A percentile compares a stretch with the other conserved stretches of the same genome.
Evolutionary conservation across 2,329 filamentous ascomycete species (phyloP).

Genomic region (Bipolaris gigantea): DNA sequence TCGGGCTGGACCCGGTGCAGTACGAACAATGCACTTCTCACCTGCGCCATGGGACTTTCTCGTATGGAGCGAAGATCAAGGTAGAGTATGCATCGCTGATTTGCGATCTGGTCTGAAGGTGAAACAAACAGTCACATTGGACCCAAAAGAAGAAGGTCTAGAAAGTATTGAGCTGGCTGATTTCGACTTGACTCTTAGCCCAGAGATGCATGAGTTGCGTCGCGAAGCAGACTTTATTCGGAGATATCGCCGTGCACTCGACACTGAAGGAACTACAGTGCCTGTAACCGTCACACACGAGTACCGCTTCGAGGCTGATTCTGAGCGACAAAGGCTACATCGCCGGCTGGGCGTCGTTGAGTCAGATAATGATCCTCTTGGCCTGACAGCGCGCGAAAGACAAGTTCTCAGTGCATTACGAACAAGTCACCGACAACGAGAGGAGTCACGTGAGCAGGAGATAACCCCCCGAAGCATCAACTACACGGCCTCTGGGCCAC

Average conservation of each 20-base stretch:
- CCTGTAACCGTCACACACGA: slow-evolving; percentile 48
- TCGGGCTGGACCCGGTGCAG: slow-evolving; percentile 67
- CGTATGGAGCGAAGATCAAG: slow-evolving; percentile 90
- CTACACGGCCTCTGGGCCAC: slow-evolving; percentile 40
- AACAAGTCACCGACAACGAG: slow-evolving; percentile 45
- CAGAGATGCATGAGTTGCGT: slow-evolving; percentile 52
- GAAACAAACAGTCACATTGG: slow-evolving; percentile 69
- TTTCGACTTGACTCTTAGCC: slow-evolving; percentile 39
- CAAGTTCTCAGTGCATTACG: slow-evolving; percentile 52
- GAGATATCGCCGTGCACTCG: slow-evolving; percentile 46
- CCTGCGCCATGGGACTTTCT: slow-evolving; percentile 87
- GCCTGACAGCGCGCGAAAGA: slow-evolving; percentile 50
- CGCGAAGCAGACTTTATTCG: slow-evolving; percentile 51
- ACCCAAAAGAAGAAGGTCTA: slow-evolving; percentile 59
- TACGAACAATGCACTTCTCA: slow-evolving; percentile 89
- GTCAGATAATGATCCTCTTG: slow-evolving; percentile 50
- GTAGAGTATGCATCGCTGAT: slow-evolving; percentile 73
- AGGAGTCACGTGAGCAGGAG: slow-evolving; percentile 46
- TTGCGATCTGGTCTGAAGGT: slow-evolving; percentile 66
- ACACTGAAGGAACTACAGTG: slow-evolving; percentile 43
- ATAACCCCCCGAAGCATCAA: slow-evolving; percentile 48
- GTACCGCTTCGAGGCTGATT: slow-evolving; percentile 47
- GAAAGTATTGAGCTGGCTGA: slow-evolving; percentile 62
- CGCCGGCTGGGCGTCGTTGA: slow-evolving; percentile 44
- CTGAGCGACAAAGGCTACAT: slow-evolving; percentile 36